Base-by-base conservation (phyloP, 2,329 filamentous ascomycete genomes). In the Aspergillus pseudotamarii region DNA sequence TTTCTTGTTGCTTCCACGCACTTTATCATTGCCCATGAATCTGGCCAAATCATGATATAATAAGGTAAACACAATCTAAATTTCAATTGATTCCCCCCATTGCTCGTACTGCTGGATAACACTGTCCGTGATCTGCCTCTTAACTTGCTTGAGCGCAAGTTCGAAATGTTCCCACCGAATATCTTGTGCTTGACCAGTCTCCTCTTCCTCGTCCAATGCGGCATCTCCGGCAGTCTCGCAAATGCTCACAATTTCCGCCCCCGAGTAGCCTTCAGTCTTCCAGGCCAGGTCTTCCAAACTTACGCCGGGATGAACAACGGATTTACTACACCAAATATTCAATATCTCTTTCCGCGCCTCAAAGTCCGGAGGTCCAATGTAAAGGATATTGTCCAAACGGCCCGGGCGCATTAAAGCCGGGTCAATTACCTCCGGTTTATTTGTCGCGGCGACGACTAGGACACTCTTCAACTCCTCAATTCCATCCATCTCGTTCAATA, bases 401-500 rank as follows among this genome's bases (percentile, higher is more conserved):
- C 94, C 94, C 0, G 93, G 91, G 0, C 94, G 88, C 73, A 97
- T 86, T 38, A 98, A 84, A 0, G 94, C 94, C 0, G 92, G 87
- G 74, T 98, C 94, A 23, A 98, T 86, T 1, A 89, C 85, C 71
- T 96, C 91, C 0, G 94, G 94, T 59, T 92, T 88, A 79, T 98
- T 98, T 0, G 94, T 98, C 2, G 94, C 94, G 0, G 92, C 94
- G 21, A 98, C 86, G 16, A 97, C 90, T 63, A 96, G 86, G 0
- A 98, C 93, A 62, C 91, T 91, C 60, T 89, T 89, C 23, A 96
- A 83, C 45, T 89, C 84, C 76, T 97, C 93, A 69, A 97, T 96
- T 54, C 94, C 94, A 74, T 97, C 94, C 91, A 98, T 96, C 75
- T 97, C 94, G 64, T 93, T 97, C 6, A 98, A 85, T 32, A 98